Base-by-base conservation (phyloP, 495 filamentous ascomycete genomes). In the Xanthoparmelia taractica region DNA sequence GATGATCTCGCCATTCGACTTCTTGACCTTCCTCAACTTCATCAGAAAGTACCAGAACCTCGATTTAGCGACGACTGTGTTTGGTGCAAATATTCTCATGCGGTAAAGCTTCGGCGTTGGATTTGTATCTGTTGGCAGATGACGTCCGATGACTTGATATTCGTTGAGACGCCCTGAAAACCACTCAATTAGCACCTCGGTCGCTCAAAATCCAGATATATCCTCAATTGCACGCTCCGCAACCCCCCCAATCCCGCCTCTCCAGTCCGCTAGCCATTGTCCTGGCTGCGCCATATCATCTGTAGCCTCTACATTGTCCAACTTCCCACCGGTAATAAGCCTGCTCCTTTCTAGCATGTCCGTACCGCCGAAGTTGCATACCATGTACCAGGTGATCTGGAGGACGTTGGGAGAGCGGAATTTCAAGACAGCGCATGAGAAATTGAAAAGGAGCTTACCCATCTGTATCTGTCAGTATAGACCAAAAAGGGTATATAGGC, bases 11-110 rank as follows among this genome's bases (percentile, higher is more conserved):
- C 94, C 94, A 77, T 96, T 97, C 74, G 92, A 85, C 88, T 97
- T 97, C 91, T 98, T 98, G 82, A 98, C 90, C 86, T 97, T 98
- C 75, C 90, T 85, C 68, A 98, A 85, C 85, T 96, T 95, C 80
- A 88, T 90, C 74, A 98, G 80, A 87, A 98, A 98, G 86, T 98
- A 98, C 95, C 95, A 98, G 87, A 96, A 98, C 66, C 94, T 88
- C 72, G 91, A 96, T 87, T 97, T 98, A 72, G 94, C 94, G 70
- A 98, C 91, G 68, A 97, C 93, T 71, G 85, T 83, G 80, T 98
- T 98, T 67, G 92, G 91, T 65, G 94, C 94, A 75, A 98, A 98
- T 79, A 98, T 96, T 78, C 93, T 91, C 95, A 98, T 98, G 78
- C 94, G 91, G 86, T 97, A 98, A 76, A 98, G 88, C 84, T 92